Percentiles rank a stretch among this genome's conserved stretches.
These are phyloP conservation scores for Chlamydomonas applanata DNA, from an alignment of 139 green algal genomes.

Conservation along the genomic window DNA sequence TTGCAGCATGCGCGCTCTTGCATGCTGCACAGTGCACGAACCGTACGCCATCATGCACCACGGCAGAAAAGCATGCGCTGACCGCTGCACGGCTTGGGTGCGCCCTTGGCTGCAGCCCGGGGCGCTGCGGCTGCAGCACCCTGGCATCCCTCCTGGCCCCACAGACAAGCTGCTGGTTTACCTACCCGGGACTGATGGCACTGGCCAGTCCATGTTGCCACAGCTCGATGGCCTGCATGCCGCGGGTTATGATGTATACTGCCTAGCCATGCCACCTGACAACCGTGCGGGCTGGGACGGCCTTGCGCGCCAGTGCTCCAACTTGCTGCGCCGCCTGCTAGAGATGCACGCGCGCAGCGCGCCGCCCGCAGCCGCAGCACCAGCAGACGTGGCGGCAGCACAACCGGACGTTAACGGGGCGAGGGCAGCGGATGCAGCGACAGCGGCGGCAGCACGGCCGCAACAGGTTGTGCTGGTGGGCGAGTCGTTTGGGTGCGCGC, in stretches of 20 bases:
- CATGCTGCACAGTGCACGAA: too few relatives aligned
- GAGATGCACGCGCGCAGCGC: too few relatives aligned
- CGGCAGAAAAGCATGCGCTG: too few relatives aligned
- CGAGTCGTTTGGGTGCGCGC: slow-evolving; percentile 72
- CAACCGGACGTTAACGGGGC: too few relatives aligned
- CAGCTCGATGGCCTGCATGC: slow-evolving; percentile 43
- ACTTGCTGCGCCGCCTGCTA: slow-evolving; percentile 13
- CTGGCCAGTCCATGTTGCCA: slow-evolving; percentile 54
- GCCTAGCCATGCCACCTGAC: slow-evolving; percentile 39
- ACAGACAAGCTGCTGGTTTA: slow-evolving; percentile 47
- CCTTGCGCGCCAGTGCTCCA: slow-evolving; percentile 23
- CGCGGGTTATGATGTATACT: slow-evolving; percentile 55
- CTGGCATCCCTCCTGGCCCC: slow-evolving; percentile 15
- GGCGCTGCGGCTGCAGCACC: slow-evolving; percentile 28
- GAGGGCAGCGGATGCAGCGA: neutral
- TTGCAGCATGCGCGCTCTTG: too few relatives aligned
- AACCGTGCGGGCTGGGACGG: slow-evolving; percentile 50
- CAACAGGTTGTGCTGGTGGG: slow-evolving; percentile 50
- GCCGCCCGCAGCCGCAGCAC: too few relatives aligned
- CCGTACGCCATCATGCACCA: too few relatives aligned
- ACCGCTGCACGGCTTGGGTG: too few relatives aligned
- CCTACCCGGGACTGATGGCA: slow-evolving; percentile 68
- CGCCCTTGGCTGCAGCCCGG: too few relatives aligned
- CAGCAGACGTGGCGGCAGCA: too few relatives aligned
- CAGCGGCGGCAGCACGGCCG: neutral